These are phyloP conservation scores for Leccinum ochraceum DNA, from an alignment of 768 basidiomycete species.

Conservation along the genomic window DNA sequence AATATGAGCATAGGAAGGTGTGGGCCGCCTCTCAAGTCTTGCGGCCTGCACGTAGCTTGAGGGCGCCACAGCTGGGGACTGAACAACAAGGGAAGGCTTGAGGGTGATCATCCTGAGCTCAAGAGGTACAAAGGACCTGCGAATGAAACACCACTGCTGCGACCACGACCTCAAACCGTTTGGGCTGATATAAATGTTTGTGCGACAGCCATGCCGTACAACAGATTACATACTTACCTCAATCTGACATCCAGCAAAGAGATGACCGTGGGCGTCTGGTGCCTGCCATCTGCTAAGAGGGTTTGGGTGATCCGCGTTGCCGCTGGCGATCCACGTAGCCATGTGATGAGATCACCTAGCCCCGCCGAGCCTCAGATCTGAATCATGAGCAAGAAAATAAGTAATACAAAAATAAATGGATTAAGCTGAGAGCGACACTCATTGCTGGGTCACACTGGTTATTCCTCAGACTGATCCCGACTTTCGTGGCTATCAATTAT, in stretches of 20 bases:
- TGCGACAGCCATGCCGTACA: conserved; percentile 26
- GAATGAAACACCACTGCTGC: background rate
- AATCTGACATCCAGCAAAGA: conserved; percentile 18
- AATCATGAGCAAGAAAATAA: background rate
- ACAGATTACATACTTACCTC: conserved; percentile 9
- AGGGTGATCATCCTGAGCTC: conserved; percentile 19
- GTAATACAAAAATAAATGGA: background rate
- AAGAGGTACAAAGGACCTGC: background rate
- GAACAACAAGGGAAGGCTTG: conserved; percentile 23
- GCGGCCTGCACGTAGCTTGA: conserved; percentile 39
- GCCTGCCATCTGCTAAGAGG: conserved; percentile 3
- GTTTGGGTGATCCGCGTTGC: conserved; percentile 1
- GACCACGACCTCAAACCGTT: background rate
- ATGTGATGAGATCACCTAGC: conserved; percentile 14
- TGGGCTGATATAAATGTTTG: conserved; percentile 20
- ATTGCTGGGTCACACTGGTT: background rate
- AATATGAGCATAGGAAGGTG: conserved; percentile 41
- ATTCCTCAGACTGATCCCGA: background rate
- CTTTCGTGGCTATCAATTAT: background rate
- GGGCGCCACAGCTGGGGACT: conserved; percentile 15
- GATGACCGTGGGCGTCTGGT: conserved; percentile 9
- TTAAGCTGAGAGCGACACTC: background rate
- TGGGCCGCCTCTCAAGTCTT: conserved; percentile 16
- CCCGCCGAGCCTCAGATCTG: background rate
- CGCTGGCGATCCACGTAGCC: conserved; percentile 8